Conservation (phyloP, 495 filamentous ascomycete species). For the Talaromyces liani region DNA sequence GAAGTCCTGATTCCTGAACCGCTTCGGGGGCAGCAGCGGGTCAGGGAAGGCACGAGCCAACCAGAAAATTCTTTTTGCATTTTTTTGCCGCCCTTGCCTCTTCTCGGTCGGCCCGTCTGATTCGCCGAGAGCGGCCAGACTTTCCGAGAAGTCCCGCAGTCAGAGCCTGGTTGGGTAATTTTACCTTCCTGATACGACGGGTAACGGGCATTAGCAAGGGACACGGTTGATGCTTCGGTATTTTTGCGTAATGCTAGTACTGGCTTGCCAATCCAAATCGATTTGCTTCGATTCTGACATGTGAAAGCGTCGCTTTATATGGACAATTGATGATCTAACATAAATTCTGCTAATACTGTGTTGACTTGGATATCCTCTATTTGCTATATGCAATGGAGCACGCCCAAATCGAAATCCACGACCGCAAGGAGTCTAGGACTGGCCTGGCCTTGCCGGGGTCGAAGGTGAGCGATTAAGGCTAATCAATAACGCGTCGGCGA, state of each 20-base stretch:
- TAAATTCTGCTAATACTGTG: not conserved
- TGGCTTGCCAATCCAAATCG: not conserved
- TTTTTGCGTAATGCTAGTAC: not conserved
- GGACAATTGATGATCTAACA: not conserved
- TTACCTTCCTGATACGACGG: not conserved
- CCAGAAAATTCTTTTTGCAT: not conserved
- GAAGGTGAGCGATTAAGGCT: not conserved
- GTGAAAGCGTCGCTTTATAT: not conserved
- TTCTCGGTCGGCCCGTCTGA: not conserved
- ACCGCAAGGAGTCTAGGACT: not conserved
- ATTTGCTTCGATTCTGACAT: not conserved
- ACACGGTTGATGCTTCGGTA: not conserved
- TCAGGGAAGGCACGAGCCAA: constrained; percentile 2
- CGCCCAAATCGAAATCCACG: not conserved
- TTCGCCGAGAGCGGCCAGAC: not conserved
- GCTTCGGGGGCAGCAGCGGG: not conserved
- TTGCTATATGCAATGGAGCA: not conserved
- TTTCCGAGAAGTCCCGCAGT: not conserved
- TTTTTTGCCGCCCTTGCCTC: not conserved
- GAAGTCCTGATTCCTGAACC: not conserved
- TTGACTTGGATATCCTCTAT: no score
- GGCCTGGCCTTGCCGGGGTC: not conserved
- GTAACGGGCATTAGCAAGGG: not conserved
- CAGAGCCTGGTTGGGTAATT: not conserved
- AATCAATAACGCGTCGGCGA: not conserved